These are phyloP conservation scores for Huntiella moniliformis DNA, from an alignment of 2,329 filamentous ascomycete genomes.

Conservation along the genomic window DNA sequence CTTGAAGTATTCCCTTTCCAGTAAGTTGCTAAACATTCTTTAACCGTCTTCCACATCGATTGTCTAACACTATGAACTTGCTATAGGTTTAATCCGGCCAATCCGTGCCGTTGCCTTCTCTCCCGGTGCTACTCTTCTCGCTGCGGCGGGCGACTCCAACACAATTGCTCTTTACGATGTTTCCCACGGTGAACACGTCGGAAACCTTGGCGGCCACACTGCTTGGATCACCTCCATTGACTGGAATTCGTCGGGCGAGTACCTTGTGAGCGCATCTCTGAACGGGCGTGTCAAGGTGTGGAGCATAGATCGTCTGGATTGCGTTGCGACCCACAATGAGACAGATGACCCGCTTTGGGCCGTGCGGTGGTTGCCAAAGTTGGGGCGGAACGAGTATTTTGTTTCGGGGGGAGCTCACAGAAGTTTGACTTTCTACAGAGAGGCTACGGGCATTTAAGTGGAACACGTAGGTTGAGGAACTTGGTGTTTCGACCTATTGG, in stretches of 20 bases:
- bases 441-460: slow-evolving; percentile 54
- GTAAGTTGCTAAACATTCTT: slow-evolving; percentile 22
- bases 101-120: slow-evolving; percentile 78
- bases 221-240: slow-evolving; percentile 84
- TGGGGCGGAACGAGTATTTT: slow-evolving; percentile 49
- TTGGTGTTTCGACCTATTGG: no score
- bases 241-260: slow-evolving; percentile 88
- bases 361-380: slow-evolving; percentile 67
- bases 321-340: slow-evolving; percentile 87
- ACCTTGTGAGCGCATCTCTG: slow-evolving; percentile 68
- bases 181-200: slow-evolving; percentile 77
- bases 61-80: background rate
- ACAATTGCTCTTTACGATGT: slow-evolving; percentile 88
- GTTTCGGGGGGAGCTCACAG: slow-evolving; percentile 59
- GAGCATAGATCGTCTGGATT: slow-evolving; percentile 66
- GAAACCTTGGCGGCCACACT: slow-evolving; percentile 58
- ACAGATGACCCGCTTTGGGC: slow-evolving; percentile 71
- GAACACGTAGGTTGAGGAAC: background rate
- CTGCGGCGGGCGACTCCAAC: slow-evolving; percentile 73
- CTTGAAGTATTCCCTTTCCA: slow-evolving; percentile 67
- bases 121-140: slow-evolving; percentile 64
- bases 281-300: slow-evolving; percentile 94
- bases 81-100: slow-evolving; percentile 7
- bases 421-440: slow-evolving; percentile 65
- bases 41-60: background rate